phyloP scores from a whole-genome alignment of 768 basidiomycete species.

The Rhodotorula diobovata region DNA sequence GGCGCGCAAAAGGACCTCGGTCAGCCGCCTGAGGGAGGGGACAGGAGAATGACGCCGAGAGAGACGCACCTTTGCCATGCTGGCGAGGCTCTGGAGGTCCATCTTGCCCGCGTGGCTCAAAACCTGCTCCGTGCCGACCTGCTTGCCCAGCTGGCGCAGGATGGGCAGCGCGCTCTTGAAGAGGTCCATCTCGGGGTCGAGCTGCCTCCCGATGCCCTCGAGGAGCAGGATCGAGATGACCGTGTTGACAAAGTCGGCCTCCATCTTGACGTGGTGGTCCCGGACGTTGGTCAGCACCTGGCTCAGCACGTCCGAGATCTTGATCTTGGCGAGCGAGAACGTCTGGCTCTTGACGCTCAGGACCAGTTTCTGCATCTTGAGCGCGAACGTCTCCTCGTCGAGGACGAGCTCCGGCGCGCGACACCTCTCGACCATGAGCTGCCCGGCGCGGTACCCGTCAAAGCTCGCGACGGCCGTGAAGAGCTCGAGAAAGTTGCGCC shows the following conservation, averaged over 20 bases:
- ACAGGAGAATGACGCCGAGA: background rate
- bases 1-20: background rate
- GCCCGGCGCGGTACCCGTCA: slow-evolving; percentile 90
- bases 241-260: slow-evolving; percentile 97
- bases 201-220: slow-evolving; percentile 89
- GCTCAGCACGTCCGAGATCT: slow-evolving; percentile 84
- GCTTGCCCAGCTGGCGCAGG: slow-evolving; percentile 78
- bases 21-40: background rate
- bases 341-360: slow-evolving; percentile 91
- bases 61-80: slow-evolving; percentile 73
- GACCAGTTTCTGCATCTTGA: slow-evolving; percentile 96
- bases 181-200: slow-evolving; percentile 86
- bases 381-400: slow-evolving; percentile 89
- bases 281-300: slow-evolving; percentile 83
- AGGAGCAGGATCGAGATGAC: slow-evolving; percentile 87
- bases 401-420: slow-evolving; percentile 82
- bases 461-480: slow-evolving; percentile 94
- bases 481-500: slow-evolving; percentile 90
- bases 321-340: slow-evolving; percentile 93
- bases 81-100: slow-evolving; percentile 60
- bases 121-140: slow-evolving; percentile 74
- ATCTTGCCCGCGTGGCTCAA: slow-evolving; percentile 26
- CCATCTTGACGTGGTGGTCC: slow-evolving; percentile 94
- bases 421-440: slow-evolving; percentile 93
- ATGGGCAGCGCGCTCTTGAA: slow-evolving; percentile 96